Base-by-base conservation (phyloP, 2,329 filamentous ascomycete genomes). In the Paraphoma sp. region DNA sequence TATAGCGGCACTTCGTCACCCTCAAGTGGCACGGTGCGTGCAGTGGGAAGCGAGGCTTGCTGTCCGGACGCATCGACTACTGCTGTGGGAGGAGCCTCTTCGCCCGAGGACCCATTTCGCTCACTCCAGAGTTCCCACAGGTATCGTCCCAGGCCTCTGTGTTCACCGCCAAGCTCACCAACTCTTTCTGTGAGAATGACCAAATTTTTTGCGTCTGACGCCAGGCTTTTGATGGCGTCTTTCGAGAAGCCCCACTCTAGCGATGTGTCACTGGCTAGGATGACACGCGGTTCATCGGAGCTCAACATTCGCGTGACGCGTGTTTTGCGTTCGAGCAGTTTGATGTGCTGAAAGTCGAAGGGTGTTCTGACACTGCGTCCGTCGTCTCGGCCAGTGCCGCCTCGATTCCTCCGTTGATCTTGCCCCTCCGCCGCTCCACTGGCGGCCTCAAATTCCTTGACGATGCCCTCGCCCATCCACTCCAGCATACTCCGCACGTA, bases 391-490 rank as follows among this genome's bases (percentile, higher is more conserved):
- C 46, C 73, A 75, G 51, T 30, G 4, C 33, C 28, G 30, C 78
- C 62, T 67, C 70, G 67, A 16, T 36, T 54, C 12, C 69, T 75
- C 30, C 64, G 65, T 50, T 67, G 68, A 9, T 71, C 72, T 41
- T 74, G 73, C 6, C 59, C 59, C 44, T 71, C 71, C 51, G 68
- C 62, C 11, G 64, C 67, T 30, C 67, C 67, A 28, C 63, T 88
- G 83, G 12, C 82, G 14, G 89, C 87, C 73, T 97, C 93, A 59
- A 97, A 96, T 68, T 98, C 94, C 52, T 93, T 88, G 42, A 96
- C 90, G 56, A 99, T 96, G 55, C 88, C 89, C 70, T 97, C 93
- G 72, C 98, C 93, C 93, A 99, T 98, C 95, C 95, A 99, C 73
- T 99, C 95, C 31, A 99, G 82, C 91, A 99, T 96, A 75, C 94